These are phyloP conservation scores for Physaria fendleri DNA, from an alignment of 345 rosid genomes.

Conservation along the genomic window DNA sequence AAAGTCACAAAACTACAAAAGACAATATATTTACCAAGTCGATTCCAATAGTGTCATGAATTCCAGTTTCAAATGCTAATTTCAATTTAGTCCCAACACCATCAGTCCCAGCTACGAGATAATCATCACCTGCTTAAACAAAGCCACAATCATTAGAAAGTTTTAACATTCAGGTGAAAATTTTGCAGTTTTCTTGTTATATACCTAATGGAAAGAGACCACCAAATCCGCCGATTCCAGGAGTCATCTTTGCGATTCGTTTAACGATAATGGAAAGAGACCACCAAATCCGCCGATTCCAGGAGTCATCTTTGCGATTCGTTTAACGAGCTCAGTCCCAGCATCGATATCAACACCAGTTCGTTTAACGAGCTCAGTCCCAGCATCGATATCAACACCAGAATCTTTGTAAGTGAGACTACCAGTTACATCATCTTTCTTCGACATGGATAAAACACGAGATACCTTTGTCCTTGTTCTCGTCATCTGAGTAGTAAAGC, in stretches of 20 bases:
- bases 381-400: conserved; percentile 95
- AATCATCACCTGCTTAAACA: conserved; percentile 62
- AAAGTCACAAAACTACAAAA: background rate
- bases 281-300: conserved; percentile 96
- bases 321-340: conserved; percentile 72
- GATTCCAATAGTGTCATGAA: conserved; percentile 87
- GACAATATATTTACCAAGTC: conserved; percentile 51
- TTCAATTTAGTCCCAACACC: conserved; percentile 99
- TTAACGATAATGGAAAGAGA: too few relatives aligned
- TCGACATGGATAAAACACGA: conserved; percentile 23
- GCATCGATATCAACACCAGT: too few relatives aligned
- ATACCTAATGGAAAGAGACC: conserved; percentile 87
- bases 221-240: conserved; percentile 90
- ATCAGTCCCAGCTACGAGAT: conserved; percentile 93
- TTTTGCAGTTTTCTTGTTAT: conserved; percentile 18
- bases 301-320: conserved; percentile 90
- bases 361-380: conserved; percentile 74
- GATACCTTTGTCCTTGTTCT: background rate
- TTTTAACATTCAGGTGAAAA: background rate
- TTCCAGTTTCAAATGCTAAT: conserved; percentile 86
- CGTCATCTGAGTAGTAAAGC: conserved; percentile 18
- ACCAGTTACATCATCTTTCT: conserved; percentile 15
- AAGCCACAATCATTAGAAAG: background rate
- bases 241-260: conserved; percentile 87
- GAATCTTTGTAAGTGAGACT: conserved; percentile 75